Conservation (phyloP, 2,329 filamentous ascomycete species). For the Huntiella savannae region DNA sequence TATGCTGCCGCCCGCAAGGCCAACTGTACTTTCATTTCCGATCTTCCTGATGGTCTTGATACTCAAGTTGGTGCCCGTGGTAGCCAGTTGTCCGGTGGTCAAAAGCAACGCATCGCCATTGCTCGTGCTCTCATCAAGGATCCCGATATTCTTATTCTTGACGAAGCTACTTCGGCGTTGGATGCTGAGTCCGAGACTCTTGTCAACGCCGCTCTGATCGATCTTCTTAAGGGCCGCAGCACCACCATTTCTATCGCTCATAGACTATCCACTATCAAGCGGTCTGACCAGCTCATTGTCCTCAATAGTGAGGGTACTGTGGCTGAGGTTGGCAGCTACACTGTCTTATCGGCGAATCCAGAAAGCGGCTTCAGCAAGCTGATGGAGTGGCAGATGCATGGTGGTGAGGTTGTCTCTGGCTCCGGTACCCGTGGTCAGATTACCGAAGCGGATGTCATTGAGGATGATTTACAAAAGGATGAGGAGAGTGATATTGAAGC, state of each 20-base stretch:
- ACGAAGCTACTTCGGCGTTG: conserved; percentile 87
- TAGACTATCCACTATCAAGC: conserved; percentile 86
- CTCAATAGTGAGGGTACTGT: conserved; percentile 72
- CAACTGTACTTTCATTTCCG: conserved; percentile 91
- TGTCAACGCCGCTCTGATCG: conserved; percentile 74
- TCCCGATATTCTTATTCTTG: conserved; percentile 88
- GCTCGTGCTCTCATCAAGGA: conserved; percentile 86
- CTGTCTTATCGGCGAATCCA: conserved; percentile 50
- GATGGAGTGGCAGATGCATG: conserved; percentile 98
- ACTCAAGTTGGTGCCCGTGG: conserved; percentile 84
- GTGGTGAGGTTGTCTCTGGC: conserved; percentile 39
- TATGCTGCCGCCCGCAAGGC: conserved; percentile 73
- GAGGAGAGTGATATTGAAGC: conserved; percentile 17
- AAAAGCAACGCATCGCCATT: conserved; percentile 96
- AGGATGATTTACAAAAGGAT: conserved; percentile 27
- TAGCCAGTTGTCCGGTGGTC: conserved; percentile 83
- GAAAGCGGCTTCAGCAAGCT: conserved; percentile 79
- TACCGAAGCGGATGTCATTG: conserved; percentile 32
- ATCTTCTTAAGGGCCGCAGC: conserved; percentile 66
- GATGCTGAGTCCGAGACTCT: conserved; percentile 95
- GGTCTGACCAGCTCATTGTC: conserved; percentile 86
- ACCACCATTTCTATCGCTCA: conserved; percentile 98
- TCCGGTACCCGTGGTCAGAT: conserved; percentile 21
- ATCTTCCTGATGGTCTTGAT: conserved; percentile 89
- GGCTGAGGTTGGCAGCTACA: conserved; percentile 75